Evolutionary conservation across 768 basidiomycete species (phyloP).

Genomic region (Kwoniella europaea): DNA sequence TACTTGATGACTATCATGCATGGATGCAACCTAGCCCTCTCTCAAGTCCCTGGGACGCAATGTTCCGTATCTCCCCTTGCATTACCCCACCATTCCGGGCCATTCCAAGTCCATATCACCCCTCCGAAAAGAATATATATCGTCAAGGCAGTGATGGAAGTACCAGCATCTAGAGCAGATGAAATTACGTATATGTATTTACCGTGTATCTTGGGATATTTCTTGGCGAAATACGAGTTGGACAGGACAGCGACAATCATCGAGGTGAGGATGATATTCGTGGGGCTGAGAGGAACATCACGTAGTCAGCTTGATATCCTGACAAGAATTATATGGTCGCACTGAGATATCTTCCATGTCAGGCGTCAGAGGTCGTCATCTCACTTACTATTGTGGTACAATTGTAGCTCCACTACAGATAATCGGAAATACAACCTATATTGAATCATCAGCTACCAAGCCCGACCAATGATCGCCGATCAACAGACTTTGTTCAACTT

Average conservation of each 20-base stretch:
- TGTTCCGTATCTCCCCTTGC: conserved; percentile 55
- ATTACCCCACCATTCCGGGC: conserved; percentile 55
- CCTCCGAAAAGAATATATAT: conserved; percentile 56
- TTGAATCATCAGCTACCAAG: neutral
- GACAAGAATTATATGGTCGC: neutral
- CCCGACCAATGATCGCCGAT: neutral
- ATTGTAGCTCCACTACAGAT: conserved; percentile 55
- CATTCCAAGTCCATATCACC: conserved; percentile 41
- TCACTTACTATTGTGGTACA: conserved; percentile 56
- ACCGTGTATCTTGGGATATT: conserved; percentile 44
- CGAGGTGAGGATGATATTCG: conserved; percentile 56
- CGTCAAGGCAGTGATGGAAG: conserved; percentile 53
- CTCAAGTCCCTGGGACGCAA: conserved; percentile 48
- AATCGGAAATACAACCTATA: conserved; percentile 55
- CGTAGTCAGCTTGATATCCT: conserved; percentile 9
- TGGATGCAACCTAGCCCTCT: neutral
- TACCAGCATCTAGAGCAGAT: conserved; percentile 58
- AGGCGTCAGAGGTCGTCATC: neutral
- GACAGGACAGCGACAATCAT: conserved; percentile 44
- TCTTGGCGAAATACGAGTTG: conserved; percentile 46
- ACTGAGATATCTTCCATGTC: too few species aligned
- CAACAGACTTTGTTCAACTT: conserved; percentile 51
- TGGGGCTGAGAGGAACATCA: conserved; percentile 35
- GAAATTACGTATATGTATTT: conserved; percentile 55
- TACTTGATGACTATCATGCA: neutral